phyloP scores from a whole-genome alignment of 352 stramenopile species.

The Globisporangium sylvaticum region DNA sequence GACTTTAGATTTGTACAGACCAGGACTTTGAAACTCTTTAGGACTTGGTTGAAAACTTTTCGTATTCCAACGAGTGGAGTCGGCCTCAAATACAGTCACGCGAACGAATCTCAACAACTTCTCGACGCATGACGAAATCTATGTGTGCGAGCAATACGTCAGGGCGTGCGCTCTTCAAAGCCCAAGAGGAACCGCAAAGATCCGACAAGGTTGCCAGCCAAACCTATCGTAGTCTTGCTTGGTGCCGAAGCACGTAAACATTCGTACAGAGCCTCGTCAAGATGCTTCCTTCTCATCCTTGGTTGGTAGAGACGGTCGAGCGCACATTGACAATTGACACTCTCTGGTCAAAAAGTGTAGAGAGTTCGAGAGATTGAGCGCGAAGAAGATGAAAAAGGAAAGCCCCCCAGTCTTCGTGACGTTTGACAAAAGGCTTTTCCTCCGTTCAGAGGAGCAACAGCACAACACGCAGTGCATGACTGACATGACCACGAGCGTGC shows the following conservation, averaged over 20 bases:
- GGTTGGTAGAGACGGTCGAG: no score
- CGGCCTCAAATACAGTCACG: no score
- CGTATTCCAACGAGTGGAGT: no score
- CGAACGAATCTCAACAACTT: no score
- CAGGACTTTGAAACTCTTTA: neutral
- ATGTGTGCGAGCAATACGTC: neutral
- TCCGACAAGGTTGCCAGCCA: neutral
- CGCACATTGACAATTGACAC: no score
- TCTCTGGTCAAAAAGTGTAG: neutral
- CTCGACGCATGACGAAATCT: neutral
- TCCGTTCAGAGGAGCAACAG: neutral
- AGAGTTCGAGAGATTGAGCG: neutral
- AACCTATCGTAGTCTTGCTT: neutral
- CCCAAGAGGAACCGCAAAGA: neutral
- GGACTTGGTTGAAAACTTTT: no score
- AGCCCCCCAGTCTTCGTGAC: neutral
- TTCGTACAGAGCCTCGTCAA: no score
- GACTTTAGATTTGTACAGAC: no score
- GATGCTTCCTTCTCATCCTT: no score
- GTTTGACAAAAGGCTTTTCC: neutral
- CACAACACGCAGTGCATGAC: neutral
- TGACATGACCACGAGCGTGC: neutral
- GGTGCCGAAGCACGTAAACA: neutral
- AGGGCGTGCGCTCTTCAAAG: neutral
- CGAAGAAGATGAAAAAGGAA: neutral